Evolutionary conservation across 805 yeast species (phyloP).

Genomic region (Ogataea paradorogensis): DNA sequence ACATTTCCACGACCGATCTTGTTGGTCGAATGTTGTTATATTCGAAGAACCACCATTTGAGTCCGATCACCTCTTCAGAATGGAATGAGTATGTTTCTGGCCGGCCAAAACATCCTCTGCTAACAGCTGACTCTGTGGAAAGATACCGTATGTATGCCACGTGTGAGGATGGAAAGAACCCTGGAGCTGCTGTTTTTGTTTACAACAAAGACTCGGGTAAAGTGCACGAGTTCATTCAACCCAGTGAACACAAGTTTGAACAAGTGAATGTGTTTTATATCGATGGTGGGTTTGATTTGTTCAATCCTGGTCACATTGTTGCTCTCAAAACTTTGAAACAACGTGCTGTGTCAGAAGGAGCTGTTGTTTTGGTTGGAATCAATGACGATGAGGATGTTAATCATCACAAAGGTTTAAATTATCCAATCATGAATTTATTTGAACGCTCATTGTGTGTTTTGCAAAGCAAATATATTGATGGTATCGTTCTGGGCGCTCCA

Average conservation of each 20-base stretch:
- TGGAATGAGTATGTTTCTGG: conserved; percentile 12
- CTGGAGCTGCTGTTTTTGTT: conserved; percentile 58
- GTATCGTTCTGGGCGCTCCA: conserved; percentile 71
- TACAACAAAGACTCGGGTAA: conserved; percentile 31
- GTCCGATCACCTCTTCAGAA: conserved; percentile 30
- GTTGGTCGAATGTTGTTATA: conserved; percentile 80
- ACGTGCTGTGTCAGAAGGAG: conserved; percentile 35
- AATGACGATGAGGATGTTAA: conserved; percentile 58
- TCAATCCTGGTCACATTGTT: conserved; percentile 90
- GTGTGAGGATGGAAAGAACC: conserved; percentile 54
- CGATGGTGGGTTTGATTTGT: conserved; percentile 87
- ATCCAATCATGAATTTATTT: conserved; percentile 82
- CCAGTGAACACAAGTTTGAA: conserved; percentile 23
- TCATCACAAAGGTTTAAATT: conserved; percentile 55
- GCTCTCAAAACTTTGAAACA: conserved; percentile 52
- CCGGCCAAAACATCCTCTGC: conserved; percentile 18
- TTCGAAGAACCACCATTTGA: conserved; percentile 57
- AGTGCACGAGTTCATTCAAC: conserved; percentile 35
- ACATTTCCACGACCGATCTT: conserved; percentile 91
- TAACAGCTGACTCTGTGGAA: conserved; percentile 35
- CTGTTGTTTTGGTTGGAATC: conserved; percentile 64
- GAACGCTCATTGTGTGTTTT: conserved; percentile 86
- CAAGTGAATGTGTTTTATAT: conserved; percentile 46
- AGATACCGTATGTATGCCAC: conserved; percentile 57
- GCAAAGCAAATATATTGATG: conserved; percentile 84